A percentile compares a stretch with the other conserved stretches of the same genome.
phyloP scores from a whole-genome alignment of 2,329 filamentous ascomycete genomes.

The Aspergillus clavatus region DNA sequence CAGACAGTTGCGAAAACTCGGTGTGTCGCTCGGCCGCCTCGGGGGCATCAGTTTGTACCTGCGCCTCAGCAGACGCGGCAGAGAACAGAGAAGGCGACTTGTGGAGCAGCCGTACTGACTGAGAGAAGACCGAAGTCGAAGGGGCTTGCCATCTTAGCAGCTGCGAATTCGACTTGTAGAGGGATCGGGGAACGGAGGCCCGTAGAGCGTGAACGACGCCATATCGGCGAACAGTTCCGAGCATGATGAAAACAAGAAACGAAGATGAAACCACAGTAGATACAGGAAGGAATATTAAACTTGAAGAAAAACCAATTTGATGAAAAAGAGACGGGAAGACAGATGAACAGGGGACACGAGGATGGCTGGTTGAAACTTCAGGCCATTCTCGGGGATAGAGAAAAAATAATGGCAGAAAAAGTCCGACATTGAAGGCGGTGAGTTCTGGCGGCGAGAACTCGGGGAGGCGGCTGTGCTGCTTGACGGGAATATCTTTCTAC shows the following conservation, averaged over 20 bases:
- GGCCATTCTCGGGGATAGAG: not conserved
- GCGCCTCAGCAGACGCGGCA: constrained; percentile 22
- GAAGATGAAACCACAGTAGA: not conserved
- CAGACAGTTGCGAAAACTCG: constrained; percentile 37
- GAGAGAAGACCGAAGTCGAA: constrained; percentile 13
- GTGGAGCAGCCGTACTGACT: constrained; percentile 26
- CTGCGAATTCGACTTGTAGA: constrained; percentile 25
- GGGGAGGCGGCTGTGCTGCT: not conserved
- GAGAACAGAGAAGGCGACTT: constrained; percentile 25
- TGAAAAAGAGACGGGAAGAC: constrained; percentile 4
- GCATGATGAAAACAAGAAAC: constrained; percentile 26
- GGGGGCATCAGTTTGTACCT: constrained; percentile 16
- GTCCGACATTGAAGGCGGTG: not conserved
- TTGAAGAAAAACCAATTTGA: not conserved
- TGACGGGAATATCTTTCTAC: not conserved
- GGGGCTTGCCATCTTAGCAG: constrained; percentile 25
- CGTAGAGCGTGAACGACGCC: constrained; percentile 35
- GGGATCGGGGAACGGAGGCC: constrained; percentile 27
- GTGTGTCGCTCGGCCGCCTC: constrained; percentile 24
- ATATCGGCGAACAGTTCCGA: constrained; percentile 37
- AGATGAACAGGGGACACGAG: not conserved
- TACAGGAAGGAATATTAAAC: not conserved
- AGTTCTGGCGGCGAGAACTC: not conserved
- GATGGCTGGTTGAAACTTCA: not conserved
- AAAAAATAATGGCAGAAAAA: not conserved